Evolutionary conservation across 1,284 basidiomycete species (phyloP).

Genomic region (Rhodotorula sp.): DNA sequence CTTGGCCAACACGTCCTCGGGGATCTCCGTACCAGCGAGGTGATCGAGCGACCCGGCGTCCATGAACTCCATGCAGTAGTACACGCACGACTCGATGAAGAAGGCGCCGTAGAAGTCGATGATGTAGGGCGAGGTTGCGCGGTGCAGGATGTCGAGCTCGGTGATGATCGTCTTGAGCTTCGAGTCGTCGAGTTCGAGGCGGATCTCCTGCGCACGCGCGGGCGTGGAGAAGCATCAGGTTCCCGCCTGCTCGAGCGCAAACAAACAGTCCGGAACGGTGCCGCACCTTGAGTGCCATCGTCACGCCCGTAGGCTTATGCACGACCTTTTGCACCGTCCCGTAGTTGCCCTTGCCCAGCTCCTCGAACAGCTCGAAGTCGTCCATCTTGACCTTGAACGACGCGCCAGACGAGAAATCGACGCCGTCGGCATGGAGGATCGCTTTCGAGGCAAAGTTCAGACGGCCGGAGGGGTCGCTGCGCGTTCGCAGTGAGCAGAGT

Average conservation of each 20-base stretch:
- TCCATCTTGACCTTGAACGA: slow-evolving; percentile 84
- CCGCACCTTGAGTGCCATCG: slow-evolving; percentile 96
- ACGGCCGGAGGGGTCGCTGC: slow-evolving; percentile 78
- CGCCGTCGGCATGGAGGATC: slow-evolving; percentile 83
- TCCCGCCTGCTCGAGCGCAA: not conserved
- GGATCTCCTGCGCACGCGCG: slow-evolving; percentile 73
- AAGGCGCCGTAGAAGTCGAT: slow-evolving; percentile 99
- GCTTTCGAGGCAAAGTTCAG: slow-evolving; percentile 94
- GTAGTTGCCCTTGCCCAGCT: slow-evolving; percentile 94
- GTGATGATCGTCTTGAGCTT: slow-evolving; percentile 96
- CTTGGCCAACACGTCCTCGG: slow-evolving; percentile 79
- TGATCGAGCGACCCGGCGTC: slow-evolving; percentile 92
- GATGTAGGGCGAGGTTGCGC: slow-evolving; percentile 84
- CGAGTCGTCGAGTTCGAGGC: slow-evolving; percentile 90
- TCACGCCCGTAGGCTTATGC: slow-evolving; percentile 89
- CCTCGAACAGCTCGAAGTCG: slow-evolving; percentile 85
- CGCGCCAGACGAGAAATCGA: slow-evolving; percentile 90
- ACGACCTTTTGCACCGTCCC: slow-evolving; percentile 94
- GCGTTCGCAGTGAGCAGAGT: slow-evolving; percentile 6
- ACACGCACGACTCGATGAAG: slow-evolving; percentile 97
- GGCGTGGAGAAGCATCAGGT: no score
- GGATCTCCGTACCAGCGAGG: slow-evolving; percentile 61
- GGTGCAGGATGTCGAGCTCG: slow-evolving; percentile 96
- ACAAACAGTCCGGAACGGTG: not conserved
- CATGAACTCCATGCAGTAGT: slow-evolving; percentile 99